Base-by-base conservation (phyloP, 1,139 yeast species). In the Taiozyma sp. region DNA sequence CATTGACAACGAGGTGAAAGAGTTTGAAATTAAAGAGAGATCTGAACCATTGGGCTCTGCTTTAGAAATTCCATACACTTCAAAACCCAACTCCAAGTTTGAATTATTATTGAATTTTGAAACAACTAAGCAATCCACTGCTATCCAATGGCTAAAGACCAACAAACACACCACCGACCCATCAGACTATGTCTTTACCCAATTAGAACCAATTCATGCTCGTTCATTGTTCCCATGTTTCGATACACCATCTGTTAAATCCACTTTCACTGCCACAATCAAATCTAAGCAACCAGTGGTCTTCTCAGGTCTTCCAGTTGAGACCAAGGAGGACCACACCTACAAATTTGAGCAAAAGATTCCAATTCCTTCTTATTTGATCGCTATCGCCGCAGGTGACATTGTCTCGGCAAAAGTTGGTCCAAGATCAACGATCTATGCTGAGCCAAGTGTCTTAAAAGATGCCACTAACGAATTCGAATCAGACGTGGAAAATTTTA, bases 181-280 rank as follows among this genome's bases (percentile, higher is more conserved):
- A 3, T 55, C 63, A 4, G 65, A 62, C 45, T 87, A 89, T 67
- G 76, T 91, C 60, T 91, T 90, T 67, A 88, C 96, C 30, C 97
- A 91, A 69, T 82, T 96, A 65, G 96, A 91, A 71, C 90, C 97
- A 38, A 89, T 87, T 57, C 97, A 91, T 64, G 95, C 96, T 23
- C 78, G 97, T 65, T 82, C 96, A 27, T 75, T 91, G 61, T 84
- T 87, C 71, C 97, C 97, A 3, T 87, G 92, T 62, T 91, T 91
- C 66, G 97, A 91, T 67, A 90, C 97, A 0, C 97, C 97, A 4
- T 79, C 95, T 0, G 78, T 88, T 48, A 91, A 91, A 68, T 78
- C 91, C 4, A 74, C 83, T 0, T 87, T 78, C 65, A 69, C 73
- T 19, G 82, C 86, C 60, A 70, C 72, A 40, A 83, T 88, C 48